These are phyloP conservation scores for Saccharomyces hybrid DNA, from an alignment of 1,139 yeast species.

Conservation along the genomic window DNA sequence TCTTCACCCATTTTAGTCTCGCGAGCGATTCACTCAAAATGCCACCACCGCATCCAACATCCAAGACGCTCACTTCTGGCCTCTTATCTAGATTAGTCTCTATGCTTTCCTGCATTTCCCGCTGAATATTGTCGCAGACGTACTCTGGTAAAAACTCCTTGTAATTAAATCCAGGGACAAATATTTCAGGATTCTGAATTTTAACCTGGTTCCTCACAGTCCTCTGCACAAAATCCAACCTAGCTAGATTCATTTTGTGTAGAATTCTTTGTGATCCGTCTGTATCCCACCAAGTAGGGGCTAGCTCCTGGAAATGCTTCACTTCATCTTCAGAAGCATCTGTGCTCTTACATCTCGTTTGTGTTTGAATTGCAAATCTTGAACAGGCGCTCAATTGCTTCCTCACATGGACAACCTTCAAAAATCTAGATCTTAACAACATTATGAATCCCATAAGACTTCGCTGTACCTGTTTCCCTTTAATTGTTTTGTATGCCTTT, in stretches of 20 bases:
- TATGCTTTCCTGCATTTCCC: conserved; percentile 41
- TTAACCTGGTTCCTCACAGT: conserved; percentile 45
- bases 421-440: not conserved
- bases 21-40: conserved; percentile 82
- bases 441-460: not conserved
- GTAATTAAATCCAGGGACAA: conserved; percentile 69
- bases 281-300: conserved; percentile 94
- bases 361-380: not conserved
- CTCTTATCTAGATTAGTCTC: conserved; percentile 36
- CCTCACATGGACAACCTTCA: not conserved
- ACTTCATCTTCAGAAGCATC: conserved; percentile 45
- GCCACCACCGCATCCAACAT: conserved; percentile 98
- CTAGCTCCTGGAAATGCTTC: conserved; percentile 75
- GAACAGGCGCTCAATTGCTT: not conserved
- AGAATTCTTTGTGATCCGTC: conserved; percentile 87
- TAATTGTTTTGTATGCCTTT: not conserved
- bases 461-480: not conserved
- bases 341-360: conserved; percentile 12
- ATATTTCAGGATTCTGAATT: conserved; percentile 41
- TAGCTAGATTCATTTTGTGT: conserved; percentile 84
- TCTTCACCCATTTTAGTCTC: conserved; percentile 52
- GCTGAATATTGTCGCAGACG: conserved; percentile 41
- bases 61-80: conserved; percentile 49
- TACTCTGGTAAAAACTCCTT: conserved; percentile 54
- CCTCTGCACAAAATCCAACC: conserved; percentile 77